A percentile compares a stretch with the other conserved stretches of the same genome.
Conservation (phyloP, 1,284 basidiomycete species). For the Boletus hoseneyae region DNA sequence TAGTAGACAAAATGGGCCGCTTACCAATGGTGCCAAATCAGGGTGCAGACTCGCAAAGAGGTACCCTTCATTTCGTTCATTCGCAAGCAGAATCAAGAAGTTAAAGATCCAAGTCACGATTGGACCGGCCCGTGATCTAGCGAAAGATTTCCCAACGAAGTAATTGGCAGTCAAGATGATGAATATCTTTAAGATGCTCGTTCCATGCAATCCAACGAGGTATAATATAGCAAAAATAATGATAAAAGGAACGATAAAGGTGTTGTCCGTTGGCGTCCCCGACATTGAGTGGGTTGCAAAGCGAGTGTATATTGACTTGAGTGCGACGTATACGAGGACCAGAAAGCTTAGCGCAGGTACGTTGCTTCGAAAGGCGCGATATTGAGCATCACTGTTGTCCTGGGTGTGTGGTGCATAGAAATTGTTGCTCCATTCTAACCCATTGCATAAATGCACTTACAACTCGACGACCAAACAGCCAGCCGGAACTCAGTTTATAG, state of each 20-base stretch:
- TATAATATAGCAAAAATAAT: conserved; percentile 68
- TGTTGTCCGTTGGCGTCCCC: conserved; percentile 27
- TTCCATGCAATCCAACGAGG: conserved; percentile 81
- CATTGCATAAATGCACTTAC: conserved; percentile 41
- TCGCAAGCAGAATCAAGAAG: conserved; percentile 68
- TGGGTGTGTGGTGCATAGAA: conserved; percentile 30
- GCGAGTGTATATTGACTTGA: conserved; percentile 45
- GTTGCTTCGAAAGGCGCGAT: conserved; percentile 78
- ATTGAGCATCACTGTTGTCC: conserved; percentile 88
- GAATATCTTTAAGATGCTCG: conserved; percentile 80
- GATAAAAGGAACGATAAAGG: conserved; percentile 50
- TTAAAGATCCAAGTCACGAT: conserved; percentile 78
- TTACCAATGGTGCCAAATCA: conserved; percentile 51
- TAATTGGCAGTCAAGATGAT: conserved; percentile 74
- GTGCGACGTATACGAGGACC: conserved; percentile 43
- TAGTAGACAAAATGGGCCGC: conserved; percentile 19
- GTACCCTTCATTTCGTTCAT: conserved; percentile 80
- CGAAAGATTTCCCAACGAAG: conserved; percentile 49
- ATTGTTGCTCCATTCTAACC: background rate
- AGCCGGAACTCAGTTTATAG: conserved; percentile 59
- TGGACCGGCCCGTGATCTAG: conserved; percentile 45
- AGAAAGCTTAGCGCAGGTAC: conserved; percentile 58
- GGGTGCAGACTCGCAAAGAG: conserved; percentile 58
- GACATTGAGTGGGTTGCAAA: conserved; percentile 26
- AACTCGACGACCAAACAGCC: conserved; percentile 64